phyloP scores from a whole-genome alignment of 768 basidiomycete genomes.

The Boletus subparvulus region DNA sequence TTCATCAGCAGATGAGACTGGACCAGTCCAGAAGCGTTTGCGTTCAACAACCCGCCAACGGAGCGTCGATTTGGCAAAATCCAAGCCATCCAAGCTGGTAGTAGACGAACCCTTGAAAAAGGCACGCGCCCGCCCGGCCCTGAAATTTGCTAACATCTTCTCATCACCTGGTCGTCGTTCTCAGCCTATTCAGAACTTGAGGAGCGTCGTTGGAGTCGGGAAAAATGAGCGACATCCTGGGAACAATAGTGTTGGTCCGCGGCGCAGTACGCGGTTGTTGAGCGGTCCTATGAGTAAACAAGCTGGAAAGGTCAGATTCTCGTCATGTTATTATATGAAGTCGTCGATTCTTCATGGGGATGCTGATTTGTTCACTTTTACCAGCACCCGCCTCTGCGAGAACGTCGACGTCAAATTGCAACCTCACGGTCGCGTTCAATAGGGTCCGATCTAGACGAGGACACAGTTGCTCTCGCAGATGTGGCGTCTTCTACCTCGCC shows the following conservation, averaged over 20 bases:
- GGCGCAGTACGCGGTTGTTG: constrained; percentile 74
- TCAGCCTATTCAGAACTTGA: constrained; percentile 69
- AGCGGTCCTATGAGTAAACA: constrained; percentile 56
- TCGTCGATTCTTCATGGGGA: not conserved
- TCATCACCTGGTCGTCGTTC: constrained; percentile 81
- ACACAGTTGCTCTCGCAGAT: constrained; percentile 45
- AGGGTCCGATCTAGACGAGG: constrained; percentile 76
- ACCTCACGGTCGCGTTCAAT: constrained; percentile 58
- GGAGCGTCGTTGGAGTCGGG: constrained; percentile 48
- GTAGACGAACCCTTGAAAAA: constrained; percentile 79
- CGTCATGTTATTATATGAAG: not conserved
- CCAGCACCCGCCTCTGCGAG: constrained; percentile 43
- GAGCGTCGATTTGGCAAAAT: constrained; percentile 48
- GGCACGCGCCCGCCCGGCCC: constrained; percentile 88
- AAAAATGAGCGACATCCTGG: constrained; percentile 51
- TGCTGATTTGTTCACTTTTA: constrained; percentile 18
- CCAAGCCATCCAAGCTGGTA: constrained; percentile 59
- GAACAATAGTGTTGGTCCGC: constrained; percentile 47
- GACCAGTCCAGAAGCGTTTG: constrained; percentile 73
- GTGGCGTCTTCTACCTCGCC: constrained; percentile 61
- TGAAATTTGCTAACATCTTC: constrained; percentile 85
- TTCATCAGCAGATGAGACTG: constrained; percentile 80
- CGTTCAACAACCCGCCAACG: constrained; percentile 61
- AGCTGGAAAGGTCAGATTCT: constrained; percentile 51
- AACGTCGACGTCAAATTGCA: constrained; percentile 56